Evolutionary conservation across 257 asterid species (phyloP).

Genomic region (Fraxinus pennsylvanica): DNA sequence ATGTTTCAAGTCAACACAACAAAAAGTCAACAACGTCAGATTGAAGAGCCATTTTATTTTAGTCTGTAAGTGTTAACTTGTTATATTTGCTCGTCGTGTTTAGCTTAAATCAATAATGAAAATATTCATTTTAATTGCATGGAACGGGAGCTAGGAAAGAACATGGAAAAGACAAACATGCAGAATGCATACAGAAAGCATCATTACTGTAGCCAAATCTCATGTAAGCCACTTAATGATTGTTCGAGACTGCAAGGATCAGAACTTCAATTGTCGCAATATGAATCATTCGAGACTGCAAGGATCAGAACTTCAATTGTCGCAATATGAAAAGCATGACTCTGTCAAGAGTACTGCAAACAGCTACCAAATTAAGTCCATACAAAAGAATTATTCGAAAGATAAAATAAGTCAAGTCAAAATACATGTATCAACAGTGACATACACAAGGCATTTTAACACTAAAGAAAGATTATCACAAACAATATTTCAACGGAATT

Average conservation of each 20-base stretch:
- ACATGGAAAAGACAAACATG: neutral
- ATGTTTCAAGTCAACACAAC: slow-evolving; percentile 2
- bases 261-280: neutral
- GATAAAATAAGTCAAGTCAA: neutral
- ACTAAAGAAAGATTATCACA: slow-evolving; percentile 9
- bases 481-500: slow-evolving; percentile 5
- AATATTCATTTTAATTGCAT: neutral
- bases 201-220: neutral
- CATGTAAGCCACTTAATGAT: neutral
- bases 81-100: too few species aligned
- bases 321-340: neutral
- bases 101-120: neutral
- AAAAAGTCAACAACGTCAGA: neutral
- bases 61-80: too few species aligned
- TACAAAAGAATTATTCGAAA: neutral
- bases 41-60: too few species aligned
- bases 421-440: neutral
- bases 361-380: neutral
- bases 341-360: neutral
- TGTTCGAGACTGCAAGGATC: neutral
- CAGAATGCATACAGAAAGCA: neutral
- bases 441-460: neutral
- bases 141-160: slow-evolving; percentile 5
- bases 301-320: neutral
- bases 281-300: neutral